Conservation (phyloP, 306 rosid genomes). For the Quercus robur region DNA sequence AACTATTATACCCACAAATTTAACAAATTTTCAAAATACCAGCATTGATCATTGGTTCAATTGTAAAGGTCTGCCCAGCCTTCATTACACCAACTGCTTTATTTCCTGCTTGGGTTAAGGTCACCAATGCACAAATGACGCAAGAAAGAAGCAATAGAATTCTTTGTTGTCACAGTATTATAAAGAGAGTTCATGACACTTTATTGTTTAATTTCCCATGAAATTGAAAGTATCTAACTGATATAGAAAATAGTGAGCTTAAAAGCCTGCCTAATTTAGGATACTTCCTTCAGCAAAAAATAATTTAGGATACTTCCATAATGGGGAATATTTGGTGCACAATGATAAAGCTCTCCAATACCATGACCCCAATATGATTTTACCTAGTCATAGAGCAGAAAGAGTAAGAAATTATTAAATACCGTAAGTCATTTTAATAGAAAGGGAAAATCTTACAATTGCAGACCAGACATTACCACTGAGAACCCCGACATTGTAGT, state of each 20-base stretch:
- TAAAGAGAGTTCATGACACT: not conserved
- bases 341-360: conserved; percentile 96
- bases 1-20: not conserved
- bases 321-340: conserved; percentile 94
- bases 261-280: conserved; percentile 15
- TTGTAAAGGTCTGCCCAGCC: conserved; percentile 91
- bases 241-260: not conserved
- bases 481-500: conserved; percentile 80
- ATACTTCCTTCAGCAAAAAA: conserved; percentile 43
- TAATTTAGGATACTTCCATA: conserved; percentile 66
- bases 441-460: conserved; percentile 5
- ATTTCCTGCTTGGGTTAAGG: conserved; percentile 71
- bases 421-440: not conserved
- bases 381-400: conserved; percentile 38
- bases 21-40: conserved; percentile 36
- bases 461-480: conserved; percentile 63
- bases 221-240: not conserved
- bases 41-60: conserved; percentile 96
- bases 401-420: conserved; percentile 9
- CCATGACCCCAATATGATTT: conserved; percentile 92
- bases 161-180: not conserved
- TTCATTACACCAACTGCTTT: conserved; percentile 99
- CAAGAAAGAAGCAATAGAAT: not conserved
- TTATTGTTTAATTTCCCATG: not conserved
- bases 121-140: not conserved